Evolutionary conservation across 2,329 filamentous ascomycete species (phyloP), one percentile per base, ranked within the genome.

Genomic region (Fusarium aywerte): DNA sequence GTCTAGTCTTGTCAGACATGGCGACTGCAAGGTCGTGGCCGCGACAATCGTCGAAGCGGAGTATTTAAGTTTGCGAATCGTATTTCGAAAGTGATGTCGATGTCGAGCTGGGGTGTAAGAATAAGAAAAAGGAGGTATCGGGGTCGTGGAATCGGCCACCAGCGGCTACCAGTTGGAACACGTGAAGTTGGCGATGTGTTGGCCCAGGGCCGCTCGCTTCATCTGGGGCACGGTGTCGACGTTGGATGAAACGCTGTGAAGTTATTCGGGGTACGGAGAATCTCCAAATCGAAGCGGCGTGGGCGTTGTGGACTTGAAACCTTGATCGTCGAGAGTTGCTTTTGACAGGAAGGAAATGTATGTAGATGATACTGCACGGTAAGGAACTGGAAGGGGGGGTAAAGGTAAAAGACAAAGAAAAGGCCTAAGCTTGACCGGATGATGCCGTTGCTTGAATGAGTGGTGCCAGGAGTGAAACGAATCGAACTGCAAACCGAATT

Each of bases 1-100:
- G 91, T 80, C 92, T 89, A 74, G 90, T 85, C 82, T 94, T 93
- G 82, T 92, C 90, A 82, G 90, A 84, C 87, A 88, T 87, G 74
- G 70, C 72, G 67, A 67, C 49, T 62, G 62, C 67, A 47, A 56
- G 55, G 70, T 63, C 63, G 63, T 62, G 53, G 57, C 70, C 68
- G 66, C 68, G 59, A 66, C 54, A 38, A 48, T 62, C 39, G 51
- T 66, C 49, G 65, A 61, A 53, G 42, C 53, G 45, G 45, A 44
- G n/a, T 35, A 12, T 59, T 59, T 65, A 62, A 44, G 55, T 56
- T 11, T 59, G 51, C 58, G 57, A 40, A 67, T 61, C 64, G 69
- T 70, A 62, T 68, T 33, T 53, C 56, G 52, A 56, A 53, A 45
- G 58, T 38, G 44, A 39, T 65, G 51, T 47, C 45, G 61, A 27